Evolutionary conservation across 257 asterid species (phyloP).

Genomic region (Eucommia ulmoides): DNA sequence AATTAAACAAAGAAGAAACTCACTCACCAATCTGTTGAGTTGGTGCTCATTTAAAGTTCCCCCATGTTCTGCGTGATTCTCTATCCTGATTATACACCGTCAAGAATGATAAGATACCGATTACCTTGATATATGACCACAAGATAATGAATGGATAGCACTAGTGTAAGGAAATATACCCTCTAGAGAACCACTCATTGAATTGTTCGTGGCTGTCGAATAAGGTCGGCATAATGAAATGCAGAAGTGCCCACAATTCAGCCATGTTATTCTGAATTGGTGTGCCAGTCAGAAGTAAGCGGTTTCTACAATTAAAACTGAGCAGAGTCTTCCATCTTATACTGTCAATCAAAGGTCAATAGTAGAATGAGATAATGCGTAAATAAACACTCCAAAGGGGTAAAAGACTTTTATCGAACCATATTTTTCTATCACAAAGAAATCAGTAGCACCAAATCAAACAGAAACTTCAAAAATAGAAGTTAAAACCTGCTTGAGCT

Average conservation of each 20-base stretch:
- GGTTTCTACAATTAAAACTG: slow-evolving; percentile 94
- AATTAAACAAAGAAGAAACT: slow-evolving; percentile 6
- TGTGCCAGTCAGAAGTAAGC: slow-evolving; percentile 97
- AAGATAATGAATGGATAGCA: not conserved
- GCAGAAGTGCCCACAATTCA: slow-evolving; percentile 94
- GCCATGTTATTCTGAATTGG: slow-evolving; percentile 99
- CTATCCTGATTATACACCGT: slow-evolving; percentile 52
- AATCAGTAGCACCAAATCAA: not conserved
- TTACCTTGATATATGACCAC: slow-evolving; percentile 5
- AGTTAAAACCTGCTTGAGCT: slow-evolving; percentile 65
- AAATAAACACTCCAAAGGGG: too few species aligned
- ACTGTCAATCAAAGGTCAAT: slow-evolving; percentile 45
- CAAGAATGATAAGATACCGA: slow-evolving; percentile 18
- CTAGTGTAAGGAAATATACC: slow-evolving; percentile 34
- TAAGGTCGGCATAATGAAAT: slow-evolving; percentile 96
- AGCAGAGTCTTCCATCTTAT: slow-evolving; percentile 98
- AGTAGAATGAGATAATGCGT: slow-evolving; percentile 7
- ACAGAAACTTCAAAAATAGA: not conserved
- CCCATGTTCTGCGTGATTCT: slow-evolving; percentile 99
- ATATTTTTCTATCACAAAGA: too few species aligned
- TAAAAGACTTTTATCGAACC: too few species aligned
- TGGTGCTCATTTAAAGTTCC: slow-evolving; percentile 97
- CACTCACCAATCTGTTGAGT: slow-evolving; percentile 90
- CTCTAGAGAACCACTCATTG: slow-evolving; percentile 98
- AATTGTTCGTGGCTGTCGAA: slow-evolving; percentile 97